These are phyloP conservation scores for Aspergillus neoniger DNA, from an alignment of 2,329 filamentous ascomycete genomes.

Conservation along the genomic window DNA sequence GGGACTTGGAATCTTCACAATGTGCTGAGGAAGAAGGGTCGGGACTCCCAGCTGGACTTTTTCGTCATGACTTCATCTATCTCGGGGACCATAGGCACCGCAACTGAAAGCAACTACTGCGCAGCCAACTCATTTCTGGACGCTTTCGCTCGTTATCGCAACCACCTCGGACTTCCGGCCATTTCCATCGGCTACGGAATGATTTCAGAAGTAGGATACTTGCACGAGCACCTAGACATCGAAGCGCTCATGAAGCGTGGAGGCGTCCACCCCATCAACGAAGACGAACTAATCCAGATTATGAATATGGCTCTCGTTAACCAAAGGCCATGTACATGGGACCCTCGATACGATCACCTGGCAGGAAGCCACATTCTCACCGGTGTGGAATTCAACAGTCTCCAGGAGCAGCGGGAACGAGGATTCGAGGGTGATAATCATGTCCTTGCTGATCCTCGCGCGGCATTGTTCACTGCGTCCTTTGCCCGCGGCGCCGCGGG, in stretches of 20 bases:
- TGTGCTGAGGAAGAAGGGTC: conserved; percentile 25
- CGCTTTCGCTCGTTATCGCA: conserved; percentile 31
- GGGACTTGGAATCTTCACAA: conserved; percentile 55
- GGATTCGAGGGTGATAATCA: conserved; percentile 12
- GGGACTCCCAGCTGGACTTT: conserved; percentile 31
- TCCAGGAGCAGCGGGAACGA: neutral
- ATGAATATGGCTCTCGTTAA: conserved; percentile 1
- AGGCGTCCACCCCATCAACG: conserved; percentile 38
- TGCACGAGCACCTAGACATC: conserved; percentile 11
- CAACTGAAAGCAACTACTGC: conserved; percentile 37
- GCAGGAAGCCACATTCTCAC: conserved; percentile 11
- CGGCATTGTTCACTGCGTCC: neutral
- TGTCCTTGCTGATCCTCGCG: conserved; percentile 10
- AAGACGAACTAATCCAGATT: conserved; percentile 19
- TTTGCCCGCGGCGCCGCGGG: neutral
- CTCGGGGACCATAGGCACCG: conserved; percentile 33
- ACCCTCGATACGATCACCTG: neutral
- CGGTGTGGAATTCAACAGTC: neutral
- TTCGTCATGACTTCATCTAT: conserved; percentile 33
- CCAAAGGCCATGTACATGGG: neutral
- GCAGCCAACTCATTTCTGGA: conserved; percentile 38
- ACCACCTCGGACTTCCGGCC: conserved; percentile 31
- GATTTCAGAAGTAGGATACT: conserved; percentile 41
- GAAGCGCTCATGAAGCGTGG: conserved; percentile 5
- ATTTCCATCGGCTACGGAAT: conserved; percentile 36